Percentiles rank a stretch among this genome's conserved stretches.
phyloP scores from a whole-genome alignment of 805 yeast genomes.

The Spathaspora arborariae region DNA sequence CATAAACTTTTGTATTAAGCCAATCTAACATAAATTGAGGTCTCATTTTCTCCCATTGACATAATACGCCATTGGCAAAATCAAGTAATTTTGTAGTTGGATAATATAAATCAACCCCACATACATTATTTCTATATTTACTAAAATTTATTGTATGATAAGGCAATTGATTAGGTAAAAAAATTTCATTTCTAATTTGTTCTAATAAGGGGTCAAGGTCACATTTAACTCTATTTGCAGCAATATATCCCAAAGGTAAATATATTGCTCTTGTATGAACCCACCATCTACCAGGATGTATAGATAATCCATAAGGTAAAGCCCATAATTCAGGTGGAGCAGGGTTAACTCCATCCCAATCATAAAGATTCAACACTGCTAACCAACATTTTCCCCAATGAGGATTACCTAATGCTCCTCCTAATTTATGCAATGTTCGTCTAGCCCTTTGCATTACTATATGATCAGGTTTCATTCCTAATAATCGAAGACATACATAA shows the following conservation, averaged over 20 bases:
- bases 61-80: constrained; percentile 54
- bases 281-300: constrained; percentile 99
- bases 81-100: constrained; percentile 79
- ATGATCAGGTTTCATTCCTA: constrained; percentile 74
- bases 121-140: constrained; percentile 73
- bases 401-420: constrained; percentile 88
- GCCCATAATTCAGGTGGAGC: constrained; percentile 96
- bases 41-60: constrained; percentile 65
- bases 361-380: constrained; percentile 71
- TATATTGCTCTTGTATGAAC: constrained; percentile 95
- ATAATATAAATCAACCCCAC: constrained; percentile 89
- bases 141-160: constrained; percentile 67
- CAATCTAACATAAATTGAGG: constrained; percentile 66
- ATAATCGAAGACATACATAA: constrained; percentile 73
- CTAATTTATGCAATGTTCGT: constrained; percentile 60
- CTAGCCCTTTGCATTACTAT: constrained; percentile 78
- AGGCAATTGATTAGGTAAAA: constrained; percentile 43
- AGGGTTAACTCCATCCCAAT: constrained; percentile 97
- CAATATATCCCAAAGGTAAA: constrained; percentile 78
- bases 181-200: constrained; percentile 77
- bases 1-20: constrained; percentile 52
- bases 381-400: constrained; percentile 99
- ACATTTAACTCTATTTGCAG: constrained; percentile 52
- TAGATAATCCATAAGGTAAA: constrained; percentile 73
- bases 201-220: constrained; percentile 59